Evolutionary conservation across 2,329 filamentous ascomycete species (phyloP), one percentile per base, ranked within the genome.

Genomic region (Xylariomycetidae sp.): DNA sequence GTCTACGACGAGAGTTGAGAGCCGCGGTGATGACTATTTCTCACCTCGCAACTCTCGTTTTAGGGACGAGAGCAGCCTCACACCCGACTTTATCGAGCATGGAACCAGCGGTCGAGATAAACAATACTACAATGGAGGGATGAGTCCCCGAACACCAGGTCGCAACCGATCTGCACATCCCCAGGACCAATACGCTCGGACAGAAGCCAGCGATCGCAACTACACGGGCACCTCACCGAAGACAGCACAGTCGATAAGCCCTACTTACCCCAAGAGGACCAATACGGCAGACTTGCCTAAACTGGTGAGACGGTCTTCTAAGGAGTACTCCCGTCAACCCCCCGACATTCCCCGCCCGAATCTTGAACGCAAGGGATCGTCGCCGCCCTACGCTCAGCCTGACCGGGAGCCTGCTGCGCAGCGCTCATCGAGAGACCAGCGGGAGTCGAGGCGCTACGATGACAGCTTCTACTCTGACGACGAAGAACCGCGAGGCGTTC

Each of bases 51-150:
- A 46, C 33, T 46, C 50, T 18, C 46, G 49, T 10, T 26, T 41
- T 19, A 42, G 38, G 25, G 56, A 50, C 16, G 66, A 66, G 18
- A 64, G 57, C 17, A 61, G 65, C 31, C 55, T 71, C 13, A 70
- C 72, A 6, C 69, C 70, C 16, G 69, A 73, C 40, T 48, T 63
- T 5, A 55, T 66, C 25, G 52, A 56, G 33, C 46, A 57, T 26
- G 38, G 48, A 16, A 56, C 51, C 13, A 49, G 48, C 31, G 53
- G 54, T 22, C 49, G 53, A 27, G 55, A 57, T 28, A 43, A 50
- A 18, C 28, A 40, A 8, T 57, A 56, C 25, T 53, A 54, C 30
- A 49, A 44, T 34, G 49, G 53, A 15, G 44, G 46, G 15, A 38
- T 40, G 19, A 48, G 39, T 18, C 38, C 50, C 25, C 41, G 40